These are phyloP conservation scores for Reticulomyxa filosa DNA, from an alignment of 78 protist genomes.

Conservation along the genomic window DNA sequence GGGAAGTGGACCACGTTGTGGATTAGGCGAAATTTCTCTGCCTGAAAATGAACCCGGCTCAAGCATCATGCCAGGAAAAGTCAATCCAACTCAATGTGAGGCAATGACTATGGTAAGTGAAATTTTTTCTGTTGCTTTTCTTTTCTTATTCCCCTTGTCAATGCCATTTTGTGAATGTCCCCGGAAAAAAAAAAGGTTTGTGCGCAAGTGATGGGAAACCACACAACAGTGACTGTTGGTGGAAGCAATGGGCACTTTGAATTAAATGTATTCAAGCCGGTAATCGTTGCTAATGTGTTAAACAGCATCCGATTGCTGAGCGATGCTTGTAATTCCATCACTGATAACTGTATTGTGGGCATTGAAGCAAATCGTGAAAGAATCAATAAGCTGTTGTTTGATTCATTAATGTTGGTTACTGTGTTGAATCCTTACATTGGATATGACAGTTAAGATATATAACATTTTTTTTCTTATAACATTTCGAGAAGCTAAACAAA, in stretches of 20 bases:
- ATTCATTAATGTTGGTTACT: conserved; percentile 73
- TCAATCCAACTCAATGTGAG: conserved; percentile 86
- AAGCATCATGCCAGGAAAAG: conserved; percentile 77
- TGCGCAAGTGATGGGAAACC: conserved; percentile 86
- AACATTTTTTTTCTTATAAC: too few species aligned
- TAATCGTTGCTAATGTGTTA: conserved; percentile 52
- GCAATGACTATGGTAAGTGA: conserved; percentile 89
- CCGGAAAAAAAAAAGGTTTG: too few species aligned
- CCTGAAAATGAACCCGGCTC: conserved; percentile 78
- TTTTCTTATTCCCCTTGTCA: too few species aligned
- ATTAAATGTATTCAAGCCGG: conserved; percentile 81
- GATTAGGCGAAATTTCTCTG: conserved; percentile 57
- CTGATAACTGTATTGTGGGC: conserved; percentile 52
- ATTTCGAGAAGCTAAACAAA: too few species aligned
- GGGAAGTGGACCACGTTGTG: conserved; percentile 75
- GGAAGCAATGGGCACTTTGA: conserved; percentile 75
- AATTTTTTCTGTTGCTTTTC: too few species aligned
- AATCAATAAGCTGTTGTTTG: background rate
- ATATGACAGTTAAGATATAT: too few species aligned
- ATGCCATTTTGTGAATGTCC: too few species aligned
- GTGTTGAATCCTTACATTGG: conserved; percentile 84
- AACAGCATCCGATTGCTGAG: conserved; percentile 44
- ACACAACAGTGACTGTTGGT: conserved; percentile 58
- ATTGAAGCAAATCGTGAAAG: conserved; percentile 37
- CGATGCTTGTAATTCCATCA: conserved; percentile 48